Conservation (phyloP, 1,284 basidiomycete species). For the Gomphus bonarii region DNA sequence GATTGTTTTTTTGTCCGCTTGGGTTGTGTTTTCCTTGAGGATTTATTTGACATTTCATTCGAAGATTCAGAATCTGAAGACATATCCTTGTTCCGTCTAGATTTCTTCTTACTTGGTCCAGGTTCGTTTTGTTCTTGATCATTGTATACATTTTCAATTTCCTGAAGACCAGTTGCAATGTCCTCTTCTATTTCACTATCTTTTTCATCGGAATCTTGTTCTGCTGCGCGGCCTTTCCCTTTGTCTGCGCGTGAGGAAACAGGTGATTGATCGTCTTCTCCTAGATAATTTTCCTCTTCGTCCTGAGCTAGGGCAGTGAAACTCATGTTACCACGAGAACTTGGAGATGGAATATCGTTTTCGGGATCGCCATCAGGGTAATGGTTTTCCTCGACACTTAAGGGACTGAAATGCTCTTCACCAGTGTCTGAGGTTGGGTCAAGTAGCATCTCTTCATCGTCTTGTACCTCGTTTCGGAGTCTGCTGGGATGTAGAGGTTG, state of each 20-base stretch:
- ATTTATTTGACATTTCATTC: background rate
- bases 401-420: background rate
- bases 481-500: background rate
- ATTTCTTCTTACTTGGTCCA: constrained; percentile 12
- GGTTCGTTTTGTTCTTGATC: constrained; percentile 23
- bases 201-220: constrained; percentile 20
- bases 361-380: background rate
- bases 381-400: background rate
- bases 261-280: constrained; percentile 24
- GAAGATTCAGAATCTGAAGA: background rate
- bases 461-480: constrained; percentile 21
- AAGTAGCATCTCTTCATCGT: constrained; percentile 25
- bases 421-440: constrained; percentile 13
- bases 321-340: constrained; percentile 25
- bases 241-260: constrained; percentile 23
- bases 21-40: background rate
- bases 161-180: constrained; percentile 38
- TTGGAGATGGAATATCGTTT: background rate
- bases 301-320: constrained; percentile 38
- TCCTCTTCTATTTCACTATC: constrained; percentile 42
- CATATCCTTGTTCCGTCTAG: constrained; percentile 7
- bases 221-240: constrained; percentile 26
- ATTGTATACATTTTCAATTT: constrained; percentile 27
- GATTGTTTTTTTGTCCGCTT: background rate
- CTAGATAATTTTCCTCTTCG: constrained; percentile 24